Base-by-base conservation (phyloP, 352 stramenopile genomes). In the Phytophthora brassicae region DNA sequence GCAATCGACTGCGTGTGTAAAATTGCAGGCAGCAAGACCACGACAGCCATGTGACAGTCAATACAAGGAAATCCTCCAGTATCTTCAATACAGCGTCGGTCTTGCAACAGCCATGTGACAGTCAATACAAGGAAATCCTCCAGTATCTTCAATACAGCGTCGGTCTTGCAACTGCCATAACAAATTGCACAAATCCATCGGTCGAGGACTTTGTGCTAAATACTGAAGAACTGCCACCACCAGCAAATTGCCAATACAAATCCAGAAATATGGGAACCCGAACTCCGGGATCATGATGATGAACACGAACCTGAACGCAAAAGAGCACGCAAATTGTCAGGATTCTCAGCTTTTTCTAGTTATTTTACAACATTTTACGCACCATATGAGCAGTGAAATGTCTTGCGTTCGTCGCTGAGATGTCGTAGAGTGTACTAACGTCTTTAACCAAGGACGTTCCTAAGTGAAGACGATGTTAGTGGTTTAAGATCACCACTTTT, bases 21-120 rank as follows among this genome's bases (percentile, higher is more conserved):
- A 41, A 87, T 68, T 1, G 79, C 71, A 4, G 84, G 81, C 8
- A 88, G 53, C 36, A 92, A 60, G 49, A 92, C 77, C 13, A 92
- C 81, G 0, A 92, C 60, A 9, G 77, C 56, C 80, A 93, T 90
- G 71, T 93, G 84, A 24, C 70, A 76, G 69, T 93, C 82, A 4
- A 93, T 69, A 29, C 82, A 93, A 0, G 82, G 81, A 44, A 90
- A 90, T 0, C 74, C 81, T 29, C 53, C 46, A 6, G 76, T 84
- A 48, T 90, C 77, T 23, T 71, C 53, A 36, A n/a, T n/a, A n/a
- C n/a, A n/a, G n/a, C n/a, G n/a, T n/a, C n/a, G n/a, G n/a, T n/a
- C n/a, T n/a, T n/a, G n/a, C 81, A 1, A 92, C 60, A 9, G 77
- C 56, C 80, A 93, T 90, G 71, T 93, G 84, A 24, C 70, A 76